phyloP scores from a whole-genome alignment of 2,329 filamentous ascomycete species.

The Hypoxylon sp. region DNA sequence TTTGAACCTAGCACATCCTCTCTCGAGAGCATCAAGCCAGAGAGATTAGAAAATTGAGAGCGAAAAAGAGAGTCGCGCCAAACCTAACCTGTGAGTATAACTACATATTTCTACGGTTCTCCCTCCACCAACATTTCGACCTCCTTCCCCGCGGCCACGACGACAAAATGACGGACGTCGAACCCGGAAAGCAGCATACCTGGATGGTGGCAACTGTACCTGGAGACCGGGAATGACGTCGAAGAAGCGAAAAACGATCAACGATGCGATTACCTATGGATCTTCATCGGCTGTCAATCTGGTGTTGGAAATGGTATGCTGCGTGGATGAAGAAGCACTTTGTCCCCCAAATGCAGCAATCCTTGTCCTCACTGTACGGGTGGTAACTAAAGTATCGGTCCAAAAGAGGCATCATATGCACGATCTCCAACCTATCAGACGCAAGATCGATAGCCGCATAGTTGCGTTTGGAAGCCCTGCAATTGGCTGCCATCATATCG shows the following conservation, averaged over 20 bases:
- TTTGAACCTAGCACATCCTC: conserved; percentile 9
- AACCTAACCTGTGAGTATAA: conserved; percentile 38
- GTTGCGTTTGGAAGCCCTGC: conserved; percentile 42
- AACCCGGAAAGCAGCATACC: conserved; percentile 32
- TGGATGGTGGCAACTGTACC: conserved; percentile 22
- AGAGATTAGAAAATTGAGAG: conserved; percentile 23
- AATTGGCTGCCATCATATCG: conserved; percentile 51
- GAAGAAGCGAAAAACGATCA: conserved; percentile 29
- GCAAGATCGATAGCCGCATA: conserved; percentile 51
- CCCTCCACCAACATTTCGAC: conserved; percentile 17
- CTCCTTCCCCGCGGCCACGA: conserved; percentile 5
- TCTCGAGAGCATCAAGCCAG: conserved; percentile 22
- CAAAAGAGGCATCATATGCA: conserved; percentile 45
- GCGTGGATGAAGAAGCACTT: conserved; percentile 29
- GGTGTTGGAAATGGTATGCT: conserved; percentile 21
- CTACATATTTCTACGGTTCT: conserved; percentile 25
- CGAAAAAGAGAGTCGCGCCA: conserved; percentile 20
- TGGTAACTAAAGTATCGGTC: conserved; percentile 34
- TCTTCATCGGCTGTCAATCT: conserved; percentile 21
- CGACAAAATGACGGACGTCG: conserved; percentile 19
- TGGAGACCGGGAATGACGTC: conserved; percentile 27
- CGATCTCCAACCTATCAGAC: conserved; percentile 49
- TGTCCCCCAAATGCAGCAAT: conserved; percentile 37
- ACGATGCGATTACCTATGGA: conserved; percentile 24
- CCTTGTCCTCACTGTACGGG: conserved; percentile 31